phyloP scores from a whole-genome alignment of 2,329 filamentous ascomycete genomes.

The Aspergillus nomiae region DNA sequence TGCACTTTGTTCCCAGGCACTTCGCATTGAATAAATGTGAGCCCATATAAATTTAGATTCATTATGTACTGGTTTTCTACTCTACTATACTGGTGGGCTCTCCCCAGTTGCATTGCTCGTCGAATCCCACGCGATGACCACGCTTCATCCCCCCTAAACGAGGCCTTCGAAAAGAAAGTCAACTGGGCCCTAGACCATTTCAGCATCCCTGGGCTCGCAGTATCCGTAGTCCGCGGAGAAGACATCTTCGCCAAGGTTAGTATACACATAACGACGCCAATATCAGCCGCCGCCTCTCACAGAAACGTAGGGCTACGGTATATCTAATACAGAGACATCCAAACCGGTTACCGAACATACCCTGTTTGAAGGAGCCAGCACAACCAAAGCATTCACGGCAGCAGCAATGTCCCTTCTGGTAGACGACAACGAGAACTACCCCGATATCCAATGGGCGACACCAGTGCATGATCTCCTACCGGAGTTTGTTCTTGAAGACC shows the following conservation, averaged over 20 bases:
- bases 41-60: background rate
- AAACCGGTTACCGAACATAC: slow-evolving; percentile 21
- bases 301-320: background rate
- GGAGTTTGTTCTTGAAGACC: slow-evolving; percentile 55
- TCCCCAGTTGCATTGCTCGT: background rate
- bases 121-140: background rate
- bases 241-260: background rate
- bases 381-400: slow-evolving; percentile 29
- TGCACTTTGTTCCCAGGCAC: background rate
- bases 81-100: background rate
- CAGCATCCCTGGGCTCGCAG: background rate
- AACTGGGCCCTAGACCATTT: background rate
- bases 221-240: background rate
- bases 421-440: slow-evolving; percentile 34
- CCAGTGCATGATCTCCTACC: slow-evolving; percentile 51
- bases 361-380: slow-evolving; percentile 28
- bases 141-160: background rate
- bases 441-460: slow-evolving; percentile 50
- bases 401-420: slow-evolving; percentile 43
- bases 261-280: background rate
- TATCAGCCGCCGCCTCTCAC: background rate
- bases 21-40: background rate
- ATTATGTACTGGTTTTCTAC: background rate
- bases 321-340: background rate
- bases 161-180: background rate